Percentiles rank a stretch among this genome's conserved stretches.
These are phyloP conservation scores for Bimuria novae-zelandiae DNA, from an alignment of 2,329 filamentous ascomycete genomes.

Conservation along the genomic window DNA sequence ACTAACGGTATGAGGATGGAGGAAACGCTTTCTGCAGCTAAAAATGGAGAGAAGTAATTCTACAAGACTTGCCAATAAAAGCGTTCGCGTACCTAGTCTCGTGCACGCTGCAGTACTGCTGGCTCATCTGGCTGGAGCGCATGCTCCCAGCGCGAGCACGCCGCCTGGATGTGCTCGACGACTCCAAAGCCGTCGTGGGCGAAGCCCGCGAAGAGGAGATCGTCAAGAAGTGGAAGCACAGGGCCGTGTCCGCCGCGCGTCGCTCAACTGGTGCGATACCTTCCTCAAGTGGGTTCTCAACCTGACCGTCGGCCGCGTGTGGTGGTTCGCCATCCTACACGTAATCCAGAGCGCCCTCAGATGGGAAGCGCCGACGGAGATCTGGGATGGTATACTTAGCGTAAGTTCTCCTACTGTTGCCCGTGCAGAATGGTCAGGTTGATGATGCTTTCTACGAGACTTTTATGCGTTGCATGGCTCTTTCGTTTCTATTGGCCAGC, in stretches of 20 bases:
- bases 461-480: slow-evolving; percentile 1
- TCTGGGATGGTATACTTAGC: background rate
- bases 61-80: slow-evolving; percentile 14
- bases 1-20: slow-evolving; percentile 3
- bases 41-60: slow-evolving; percentile 5
- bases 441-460: no score
- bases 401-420: slow-evolving; percentile 9
- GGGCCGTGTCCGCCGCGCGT: slow-evolving; percentile 18
- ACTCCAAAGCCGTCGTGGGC: slow-evolving; percentile 11
- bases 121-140: slow-evolving; percentile 18
- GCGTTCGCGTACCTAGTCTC: slow-evolving; percentile 4
- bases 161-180: background rate
- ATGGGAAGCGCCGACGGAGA: slow-evolving; percentile 4
- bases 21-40: background rate
- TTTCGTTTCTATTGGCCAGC: slow-evolving; percentile 7
- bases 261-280: slow-evolving; percentile 22
- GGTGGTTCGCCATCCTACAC: slow-evolving; percentile 4
- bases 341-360: slow-evolving; percentile 8
- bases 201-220: slow-evolving; percentile 23
- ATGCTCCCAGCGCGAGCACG: slow-evolving; percentile 17
- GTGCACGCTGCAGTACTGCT: slow-evolving; percentile 17
- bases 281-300: slow-evolving; percentile 22
- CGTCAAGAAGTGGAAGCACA: slow-evolving; percentile 24
- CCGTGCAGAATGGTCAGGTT: background rate
- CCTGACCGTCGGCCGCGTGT: slow-evolving; percentile 16